Conservation (phyloP, 257 asterid genomes). For the Nicotiana obtusifolia region DNA sequence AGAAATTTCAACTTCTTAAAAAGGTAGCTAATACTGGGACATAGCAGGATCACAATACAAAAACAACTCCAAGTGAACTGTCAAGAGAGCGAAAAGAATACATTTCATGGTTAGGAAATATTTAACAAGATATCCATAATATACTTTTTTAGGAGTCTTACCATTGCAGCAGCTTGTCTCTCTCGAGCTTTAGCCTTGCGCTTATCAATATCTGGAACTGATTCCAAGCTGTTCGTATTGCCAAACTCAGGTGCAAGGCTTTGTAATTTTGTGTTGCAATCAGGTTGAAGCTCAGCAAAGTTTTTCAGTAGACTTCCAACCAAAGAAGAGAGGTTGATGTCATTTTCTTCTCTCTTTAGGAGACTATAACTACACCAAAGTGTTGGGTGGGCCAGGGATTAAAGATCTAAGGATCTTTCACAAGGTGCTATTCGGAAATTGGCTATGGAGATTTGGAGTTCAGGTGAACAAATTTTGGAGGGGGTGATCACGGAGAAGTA, state of each 20-base stretch:
- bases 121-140: not conserved
- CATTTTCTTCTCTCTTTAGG: too few relatives aligned
- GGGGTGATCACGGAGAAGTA: too few relatives aligned
- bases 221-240: constrained; percentile 27
- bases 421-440: too few relatives aligned
- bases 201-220: constrained; percentile 55
- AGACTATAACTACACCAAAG: too few relatives aligned
- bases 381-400: too few relatives aligned
- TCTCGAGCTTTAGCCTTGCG: constrained; percentile 92
- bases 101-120: not conserved
- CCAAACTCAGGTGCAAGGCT: constrained; percentile 64
- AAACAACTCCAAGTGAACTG: not conserved
- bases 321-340: constrained; percentile 49
- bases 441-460: too few relatives aligned
- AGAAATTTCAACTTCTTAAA: not conserved
- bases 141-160: constrained; percentile 28
- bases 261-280: constrained; percentile 65
- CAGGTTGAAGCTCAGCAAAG: constrained; percentile 74
- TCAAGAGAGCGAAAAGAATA: not conserved
- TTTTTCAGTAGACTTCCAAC: constrained; percentile 50
- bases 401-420: too few relatives aligned
- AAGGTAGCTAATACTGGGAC: not conserved
- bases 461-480: too few relatives aligned
- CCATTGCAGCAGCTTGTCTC: constrained; percentile 95
- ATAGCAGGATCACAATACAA: not conserved